These are phyloP conservation scores for Piper longum DNA, from an alignment of 164 flowering plant genomes.

Conservation along the genomic window DNA sequence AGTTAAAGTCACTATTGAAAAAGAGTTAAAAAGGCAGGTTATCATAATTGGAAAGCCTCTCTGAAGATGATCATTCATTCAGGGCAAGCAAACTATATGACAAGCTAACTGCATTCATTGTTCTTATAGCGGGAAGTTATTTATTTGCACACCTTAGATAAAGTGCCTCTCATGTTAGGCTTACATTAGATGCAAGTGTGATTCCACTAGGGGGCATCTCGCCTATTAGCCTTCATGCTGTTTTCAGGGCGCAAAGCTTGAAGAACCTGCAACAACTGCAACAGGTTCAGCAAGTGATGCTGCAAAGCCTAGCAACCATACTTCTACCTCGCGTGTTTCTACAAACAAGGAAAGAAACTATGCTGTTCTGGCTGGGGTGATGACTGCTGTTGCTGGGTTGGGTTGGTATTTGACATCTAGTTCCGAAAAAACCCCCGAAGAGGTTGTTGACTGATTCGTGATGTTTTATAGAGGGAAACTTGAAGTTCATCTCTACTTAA, in stretches of 20 bases:
- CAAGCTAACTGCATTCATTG: too few relatives aligned
- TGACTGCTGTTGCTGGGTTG: conserved; percentile 36
- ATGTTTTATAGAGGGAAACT: neutral
- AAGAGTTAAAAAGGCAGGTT: too few relatives aligned
- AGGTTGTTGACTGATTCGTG: conserved; percentile 42
- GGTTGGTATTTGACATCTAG: conserved; percentile 68
- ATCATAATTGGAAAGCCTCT: too few relatives aligned
- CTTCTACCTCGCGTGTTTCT: conserved; percentile 43
- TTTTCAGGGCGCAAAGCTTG: conserved; percentile 60
- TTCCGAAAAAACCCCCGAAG: conserved; percentile 38
- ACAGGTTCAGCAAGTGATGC: conserved; percentile 29
- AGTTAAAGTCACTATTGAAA: too few relatives aligned
- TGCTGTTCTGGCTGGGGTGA: conserved; percentile 58
- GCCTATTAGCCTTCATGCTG: neutral
- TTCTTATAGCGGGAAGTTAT: too few relatives aligned
- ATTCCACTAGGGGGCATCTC: neutral
- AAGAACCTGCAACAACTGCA: conserved; percentile 25
- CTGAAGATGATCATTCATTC: too few relatives aligned
- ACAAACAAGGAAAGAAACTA: conserved; percentile 63
- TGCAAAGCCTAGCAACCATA: conserved; percentile 23
- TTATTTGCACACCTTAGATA: too few relatives aligned
- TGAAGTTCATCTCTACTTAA: neutral
- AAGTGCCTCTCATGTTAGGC: too few relatives aligned
- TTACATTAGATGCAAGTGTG: neutral
- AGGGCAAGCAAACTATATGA: too few relatives aligned